Percentiles rank a stretch among this genome's conserved stretches.
Conservation (phyloP, 2,329 filamentous ascomycete genomes). For the Colletotrichum sojae region DNA sequence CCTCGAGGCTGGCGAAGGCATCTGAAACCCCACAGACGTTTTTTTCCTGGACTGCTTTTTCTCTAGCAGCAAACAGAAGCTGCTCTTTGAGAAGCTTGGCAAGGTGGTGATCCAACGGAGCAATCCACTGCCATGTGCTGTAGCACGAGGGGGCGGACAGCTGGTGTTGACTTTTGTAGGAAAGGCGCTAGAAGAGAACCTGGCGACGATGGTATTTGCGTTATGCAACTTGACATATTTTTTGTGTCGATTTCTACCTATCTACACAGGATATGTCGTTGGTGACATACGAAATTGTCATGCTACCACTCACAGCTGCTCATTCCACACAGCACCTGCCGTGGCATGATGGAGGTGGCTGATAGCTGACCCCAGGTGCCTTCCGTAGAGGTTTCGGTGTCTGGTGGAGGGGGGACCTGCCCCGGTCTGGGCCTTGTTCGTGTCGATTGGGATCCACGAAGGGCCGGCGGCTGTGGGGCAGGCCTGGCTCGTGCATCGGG, state of each 20-base stretch:
- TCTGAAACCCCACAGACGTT: constrained; percentile 9
- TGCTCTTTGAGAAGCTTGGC: background rate
- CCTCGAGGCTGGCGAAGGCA: constrained; percentile 2
- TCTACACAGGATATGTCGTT: too few relatives aligned
- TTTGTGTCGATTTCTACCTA: background rate
- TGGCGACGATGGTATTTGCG: background rate
- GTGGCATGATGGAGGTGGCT: constrained; percentile 34
- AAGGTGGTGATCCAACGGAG: background rate
- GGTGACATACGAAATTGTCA: background rate
- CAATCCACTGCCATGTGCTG: background rate
- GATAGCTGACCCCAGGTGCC: constrained; percentile 9
- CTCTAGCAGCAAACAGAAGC: background rate
- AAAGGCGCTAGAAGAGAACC: background rate
- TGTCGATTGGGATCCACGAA: constrained; percentile 10
- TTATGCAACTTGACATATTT: background rate
- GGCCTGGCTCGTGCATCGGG: constrained; percentile 24
- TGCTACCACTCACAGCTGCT: constrained; percentile 3
- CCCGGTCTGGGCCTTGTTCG: constrained; percentile 27
- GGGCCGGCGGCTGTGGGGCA: constrained; percentile 21
- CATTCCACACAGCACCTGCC: constrained; percentile 18
- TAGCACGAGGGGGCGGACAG: background rate
- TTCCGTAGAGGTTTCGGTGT: constrained; percentile 9
- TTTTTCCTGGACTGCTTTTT: too few relatives aligned
- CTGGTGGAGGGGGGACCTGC: constrained; percentile 2
- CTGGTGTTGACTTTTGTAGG: background rate